Evolutionary conservation across 225 moss, liverwort and hornwort species (phyloP), one percentile per base, ranked within the genome.

Genomic region (Thuidium tamariscinum): DNA sequence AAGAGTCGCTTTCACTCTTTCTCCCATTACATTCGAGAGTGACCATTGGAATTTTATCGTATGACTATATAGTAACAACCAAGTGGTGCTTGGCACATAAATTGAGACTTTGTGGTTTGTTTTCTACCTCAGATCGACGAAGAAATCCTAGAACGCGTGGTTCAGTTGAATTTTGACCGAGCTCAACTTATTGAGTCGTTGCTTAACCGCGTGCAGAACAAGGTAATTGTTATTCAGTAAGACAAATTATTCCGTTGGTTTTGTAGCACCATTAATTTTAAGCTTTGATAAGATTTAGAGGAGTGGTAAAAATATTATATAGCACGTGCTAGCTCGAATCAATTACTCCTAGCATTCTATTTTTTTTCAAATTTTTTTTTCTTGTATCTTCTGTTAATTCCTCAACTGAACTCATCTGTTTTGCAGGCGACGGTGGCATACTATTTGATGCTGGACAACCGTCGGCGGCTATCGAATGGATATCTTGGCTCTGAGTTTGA

Each of bases 371-470:
- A 52, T 4, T 42, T 23, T 54, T 82, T 4, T 39, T 12, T 4
- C 9, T 48, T 64, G 48, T 21, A 34, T 26, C 15, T 62, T 26
- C 62, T 86, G 52, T 44, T 75, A 26, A 41, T 77, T 56, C 36
- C 54, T 54, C 25, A 36, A 86, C 71, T 68, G 23, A 70, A 39
- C 49, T 64, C 15, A 34, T 70, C 25, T 66, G 51, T 22, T 51
- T 66, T 83, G 82, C 83, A 94, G 94, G 94, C 92, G n/a, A 93
- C 94, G 63, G 94, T 94, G 81, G 93, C 94, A 8, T 94, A 94
- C 75, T 94, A 94, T 80, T 84, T 94, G 86, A 91, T 93, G 93
- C 73, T 94, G 84, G 94, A 94, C 84, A 94, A 94, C 78, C 91
- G 91, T 65, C 87, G 93, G 54, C 93, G 93, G 70, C 62, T 89